Conservation (phyloP, 352 stramenopile genomes). For the Phytophthora niederhauseri region DNA sequence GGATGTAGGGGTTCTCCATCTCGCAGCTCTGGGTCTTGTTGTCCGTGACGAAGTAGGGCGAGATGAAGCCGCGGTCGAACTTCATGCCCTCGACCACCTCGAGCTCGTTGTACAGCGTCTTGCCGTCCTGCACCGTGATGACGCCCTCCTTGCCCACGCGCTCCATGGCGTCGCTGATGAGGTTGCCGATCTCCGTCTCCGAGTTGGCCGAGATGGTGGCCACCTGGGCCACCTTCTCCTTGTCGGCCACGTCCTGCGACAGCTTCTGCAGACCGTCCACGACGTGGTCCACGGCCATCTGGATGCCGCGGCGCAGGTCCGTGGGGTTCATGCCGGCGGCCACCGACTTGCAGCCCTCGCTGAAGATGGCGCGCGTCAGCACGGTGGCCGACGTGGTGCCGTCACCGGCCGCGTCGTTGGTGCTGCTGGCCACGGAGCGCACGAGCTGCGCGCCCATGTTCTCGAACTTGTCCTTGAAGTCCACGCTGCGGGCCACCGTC, state of each 20-base stretch:
- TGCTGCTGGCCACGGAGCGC: constrained; percentile 95
- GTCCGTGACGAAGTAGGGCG: constrained; percentile 99
- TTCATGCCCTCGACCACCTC: constrained; percentile 99
- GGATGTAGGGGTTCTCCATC: constrained; percentile 99
- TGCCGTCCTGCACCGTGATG: constrained; percentile 99
- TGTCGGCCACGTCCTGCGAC: constrained; percentile 97
- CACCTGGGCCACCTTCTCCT: constrained; percentile 99
- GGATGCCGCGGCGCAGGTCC: constrained; percentile 98
- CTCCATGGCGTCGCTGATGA: constrained; percentile 99
- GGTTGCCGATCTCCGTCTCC: constrained; percentile 97
- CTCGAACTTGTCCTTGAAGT: constrained; percentile 86
- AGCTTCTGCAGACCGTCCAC: constrained; percentile 96
- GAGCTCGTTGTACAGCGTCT: constrained; percentile 99
- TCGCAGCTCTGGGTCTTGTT: constrained; percentile 99
- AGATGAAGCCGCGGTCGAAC: constrained; percentile 99
- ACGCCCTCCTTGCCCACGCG: constrained; percentile 99
- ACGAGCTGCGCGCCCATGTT: constrained; percentile 80
- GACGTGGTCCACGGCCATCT: constrained; percentile 97
- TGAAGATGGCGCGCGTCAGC: constrained; percentile 98
- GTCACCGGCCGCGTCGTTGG: constrained; percentile 99
- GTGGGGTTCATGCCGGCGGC: constrained; percentile 99
- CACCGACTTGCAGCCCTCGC: constrained; percentile 98
- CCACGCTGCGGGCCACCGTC: constrained; percentile 75
- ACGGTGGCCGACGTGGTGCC: constrained; percentile 99
- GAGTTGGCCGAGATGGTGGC: constrained; percentile 99